Conservation (phyloP, 177 flowering plant species). For the Vitis hybrid region DNA sequence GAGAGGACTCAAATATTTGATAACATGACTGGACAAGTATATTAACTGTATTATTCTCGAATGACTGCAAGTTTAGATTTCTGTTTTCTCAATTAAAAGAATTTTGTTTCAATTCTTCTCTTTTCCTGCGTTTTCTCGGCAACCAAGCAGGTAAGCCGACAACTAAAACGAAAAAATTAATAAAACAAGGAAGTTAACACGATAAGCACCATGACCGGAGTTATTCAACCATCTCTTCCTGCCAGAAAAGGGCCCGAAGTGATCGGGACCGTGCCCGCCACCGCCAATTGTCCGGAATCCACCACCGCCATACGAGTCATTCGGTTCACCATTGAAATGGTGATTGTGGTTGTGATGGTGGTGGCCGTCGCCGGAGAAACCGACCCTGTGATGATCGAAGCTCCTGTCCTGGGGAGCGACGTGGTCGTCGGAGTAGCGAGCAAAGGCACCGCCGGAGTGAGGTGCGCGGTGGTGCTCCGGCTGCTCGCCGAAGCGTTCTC, state of each 20-base stretch:
- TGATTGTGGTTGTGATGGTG: constrained; percentile 7
- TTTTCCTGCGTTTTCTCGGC: too few species aligned
- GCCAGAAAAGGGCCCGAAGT: constrained; percentile 15
- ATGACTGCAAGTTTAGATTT: too few species aligned
- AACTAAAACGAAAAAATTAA: neutral
- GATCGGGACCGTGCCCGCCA: constrained; percentile 1
- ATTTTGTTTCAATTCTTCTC: neutral
- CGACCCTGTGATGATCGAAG: neutral
- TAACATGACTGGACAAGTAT: too few species aligned
- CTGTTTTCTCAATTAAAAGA: too few species aligned
- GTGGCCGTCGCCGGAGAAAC: constrained; percentile 11
- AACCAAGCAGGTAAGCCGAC: neutral
- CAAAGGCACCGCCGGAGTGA: neutral
- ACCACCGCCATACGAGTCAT: constrained; percentile 5
- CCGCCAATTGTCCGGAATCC: constrained; percentile 5
- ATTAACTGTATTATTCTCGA: too few species aligned
- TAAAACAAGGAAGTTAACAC: neutral
- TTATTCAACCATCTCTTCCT: constrained; percentile 31
- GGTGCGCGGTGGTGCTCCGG: neutral
- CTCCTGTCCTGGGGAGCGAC: neutral
- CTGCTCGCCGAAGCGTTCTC: neutral
- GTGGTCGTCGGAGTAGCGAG: constrained; percentile 13
- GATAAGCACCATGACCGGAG: constrained; percentile 15
- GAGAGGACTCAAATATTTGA: too few species aligned
- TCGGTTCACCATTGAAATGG: neutral